A percentile compares a stretch with the other conserved stretches of the same genome.
These are phyloP conservation scores for Acacia acuminata DNA, from an alignment of 306 rosid genomes.

Conservation along the genomic window DNA sequence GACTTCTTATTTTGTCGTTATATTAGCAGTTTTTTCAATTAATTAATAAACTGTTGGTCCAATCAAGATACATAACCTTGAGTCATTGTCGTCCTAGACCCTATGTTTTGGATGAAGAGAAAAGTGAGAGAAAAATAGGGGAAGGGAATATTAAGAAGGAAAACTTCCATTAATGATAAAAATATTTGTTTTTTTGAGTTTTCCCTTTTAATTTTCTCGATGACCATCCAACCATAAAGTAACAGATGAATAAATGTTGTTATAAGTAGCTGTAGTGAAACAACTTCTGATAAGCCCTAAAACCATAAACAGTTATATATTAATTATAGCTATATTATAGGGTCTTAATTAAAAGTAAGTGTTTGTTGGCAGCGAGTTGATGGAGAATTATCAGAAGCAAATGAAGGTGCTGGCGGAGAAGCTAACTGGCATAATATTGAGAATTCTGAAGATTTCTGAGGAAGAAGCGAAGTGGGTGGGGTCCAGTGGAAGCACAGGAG, in stretches of 20 bases:
- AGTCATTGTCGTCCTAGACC: neutral
- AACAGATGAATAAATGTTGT: neutral
- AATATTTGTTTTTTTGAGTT: too few species aligned
- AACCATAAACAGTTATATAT: neutral
- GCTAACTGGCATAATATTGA: slow-evolving; percentile 37
- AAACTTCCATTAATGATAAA: too few species aligned
- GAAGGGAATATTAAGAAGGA: too few species aligned
- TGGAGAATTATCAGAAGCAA: slow-evolving; percentile 56
- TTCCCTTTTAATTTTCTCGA: too few species aligned
- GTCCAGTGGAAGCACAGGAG: slow-evolving; percentile 18
- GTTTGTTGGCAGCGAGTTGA: slow-evolving; percentile 41
- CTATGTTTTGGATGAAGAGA: too few species aligned
- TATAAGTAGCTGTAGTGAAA: neutral
- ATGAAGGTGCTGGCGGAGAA: slow-evolving; percentile 56
- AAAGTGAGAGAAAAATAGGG: too few species aligned
- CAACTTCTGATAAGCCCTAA: neutral
- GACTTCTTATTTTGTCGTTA: slow-evolving; percentile 1
- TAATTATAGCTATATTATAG: too few species aligned
- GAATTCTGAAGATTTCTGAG: slow-evolving; percentile 25
- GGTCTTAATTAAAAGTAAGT: too few species aligned
- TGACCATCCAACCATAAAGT: too few species aligned
- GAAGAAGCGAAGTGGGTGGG: slow-evolving; percentile 42
- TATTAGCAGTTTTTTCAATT: neutral
- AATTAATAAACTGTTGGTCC: neutral
- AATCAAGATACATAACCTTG: neutral